Base-by-base conservation (phyloP, 768 basidiomycete species). In the Suillus subluteus region DNA sequence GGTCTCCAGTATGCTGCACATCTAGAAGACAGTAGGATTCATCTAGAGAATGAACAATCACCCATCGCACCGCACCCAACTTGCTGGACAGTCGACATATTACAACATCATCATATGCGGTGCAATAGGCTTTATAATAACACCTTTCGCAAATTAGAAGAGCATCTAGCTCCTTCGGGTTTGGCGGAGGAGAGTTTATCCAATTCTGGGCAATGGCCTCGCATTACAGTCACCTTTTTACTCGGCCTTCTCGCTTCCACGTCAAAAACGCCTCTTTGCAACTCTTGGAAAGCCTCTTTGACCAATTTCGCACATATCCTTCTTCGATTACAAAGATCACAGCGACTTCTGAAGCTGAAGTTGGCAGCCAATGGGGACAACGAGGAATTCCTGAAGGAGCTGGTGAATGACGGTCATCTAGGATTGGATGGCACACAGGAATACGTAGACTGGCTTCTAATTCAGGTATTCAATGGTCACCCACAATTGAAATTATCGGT, bases 321-420 rank as follows among this genome's bases (percentile, higher is more conserved):
- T 38, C 67, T 82, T 9, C 68, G 69, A 26, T 71, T 76, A 37
- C 82, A 83, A 65, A 78, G 78, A 43, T 70, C 78, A n/a, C 75
- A 75, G 32, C 75, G 80, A 40, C 63, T 81, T 35, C 59, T 79
- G 52, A 64, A 58, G 6, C 66, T 76, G 26, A 64, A 58, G 4
- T 67, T 43, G 43, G 43, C 68, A 12, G 30, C 48, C n/a, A 58
- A 63, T n/a, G 54, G 37, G 13, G 41, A 64, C 18, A 15, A 54
- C 3, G 68, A 68, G 35, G 70, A 73, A 16, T 67, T 73, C 41
- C 55, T 13, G 56, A 73, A 66, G 44, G 72, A 73, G 55, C 50
- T 62, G 6, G 58, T 48, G 40, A 73, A 73, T 38, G 64, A 66
- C 23, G 72, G 71, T 0, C 72, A 71, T 44, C 64, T 67, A 55